Percentiles rank a stretch among this genome's conserved stretches.
phyloP scores from a whole-genome alignment of 768 basidiomycete species.

The Astraeus odoratus region DNA sequence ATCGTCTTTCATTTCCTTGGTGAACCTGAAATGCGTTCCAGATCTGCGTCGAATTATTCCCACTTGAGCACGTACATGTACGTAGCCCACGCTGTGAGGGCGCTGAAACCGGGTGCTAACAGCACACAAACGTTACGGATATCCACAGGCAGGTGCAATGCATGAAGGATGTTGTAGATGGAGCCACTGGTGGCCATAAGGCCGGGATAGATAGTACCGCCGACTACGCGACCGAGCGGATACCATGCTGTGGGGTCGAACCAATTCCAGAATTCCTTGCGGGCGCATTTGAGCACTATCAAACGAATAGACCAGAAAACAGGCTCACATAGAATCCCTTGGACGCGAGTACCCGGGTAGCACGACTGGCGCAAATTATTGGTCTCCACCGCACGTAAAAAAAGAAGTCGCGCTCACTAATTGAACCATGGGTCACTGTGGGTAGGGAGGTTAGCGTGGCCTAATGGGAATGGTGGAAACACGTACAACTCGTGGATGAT shows the following conservation, averaged over 20 bases:
- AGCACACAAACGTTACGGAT: constrained; percentile 96
- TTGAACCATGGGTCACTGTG: constrained; percentile 98
- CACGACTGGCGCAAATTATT: constrained; percentile 53
- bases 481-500: constrained; percentile 99
- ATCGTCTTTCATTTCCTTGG: constrained; percentile 92
- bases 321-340: constrained; percentile 89
- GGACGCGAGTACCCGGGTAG: constrained; percentile 82
- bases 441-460: not conserved
- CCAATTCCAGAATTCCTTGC: constrained; percentile 99
- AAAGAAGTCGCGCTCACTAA: constrained; percentile 55
- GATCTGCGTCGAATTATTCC: not conserved
- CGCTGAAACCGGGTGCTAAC: constrained; percentile 94
- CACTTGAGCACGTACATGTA: constrained; percentile 61
- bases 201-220: constrained; percentile 97
- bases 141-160: constrained; percentile 90
- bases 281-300: constrained; percentile 5
- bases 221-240: constrained; percentile 95
- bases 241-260: constrained; percentile 99
- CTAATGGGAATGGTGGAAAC: not conserved
- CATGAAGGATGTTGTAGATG: constrained; percentile 88
- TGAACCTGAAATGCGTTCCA: constrained; percentile 57
- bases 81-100: constrained; percentile 93
- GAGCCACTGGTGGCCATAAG: constrained; percentile 97
- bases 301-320: not conserved
- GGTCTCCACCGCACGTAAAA: not conserved